Percentiles rank a stretch among this genome's conserved stretches.
phyloP scores from a whole-genome alignment of 1,284 basidiomycete genomes.

The Trametes versicolor region DNA sequence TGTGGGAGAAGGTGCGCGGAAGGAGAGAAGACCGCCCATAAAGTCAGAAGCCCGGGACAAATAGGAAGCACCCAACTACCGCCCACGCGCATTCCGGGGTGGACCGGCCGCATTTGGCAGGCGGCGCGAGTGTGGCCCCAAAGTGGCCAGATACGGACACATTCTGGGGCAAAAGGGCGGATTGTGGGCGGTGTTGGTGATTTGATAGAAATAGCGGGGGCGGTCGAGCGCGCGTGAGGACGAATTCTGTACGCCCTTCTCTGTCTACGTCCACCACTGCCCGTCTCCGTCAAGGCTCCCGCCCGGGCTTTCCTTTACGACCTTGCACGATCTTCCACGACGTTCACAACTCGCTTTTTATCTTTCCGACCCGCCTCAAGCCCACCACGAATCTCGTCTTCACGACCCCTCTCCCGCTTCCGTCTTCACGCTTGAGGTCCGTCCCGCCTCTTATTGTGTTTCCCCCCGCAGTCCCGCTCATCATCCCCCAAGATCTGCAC shows the following conservation, averaged over 20 bases:
- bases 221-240: slow-evolving; percentile 36
- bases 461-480: slow-evolving; percentile 25
- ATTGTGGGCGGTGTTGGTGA: slow-evolving; percentile 37
- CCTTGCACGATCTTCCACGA: slow-evolving; percentile 75
- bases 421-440: slow-evolving; percentile 45
- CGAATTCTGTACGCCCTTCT: slow-evolving; percentile 44
- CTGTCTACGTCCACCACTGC: slow-evolving; percentile 44
- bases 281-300: slow-evolving; percentile 37
- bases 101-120: slow-evolving; percentile 26
- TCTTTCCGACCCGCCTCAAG: slow-evolving; percentile 37
- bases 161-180: slow-evolving; percentile 30
- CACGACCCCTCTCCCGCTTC: slow-evolving; percentile 32
- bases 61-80: slow-evolving; percentile 6
- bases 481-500: slow-evolving; percentile 36
- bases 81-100: slow-evolving; percentile 3
- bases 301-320: slow-evolving; percentile 65
- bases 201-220: slow-evolving; percentile 41
- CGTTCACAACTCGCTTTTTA: slow-evolving; percentile 53
- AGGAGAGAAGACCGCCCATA: slow-evolving; percentile 16
- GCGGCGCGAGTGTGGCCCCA: slow-evolving; percentile 7
- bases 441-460: slow-evolving; percentile 22
- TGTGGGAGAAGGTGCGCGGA: slow-evolving; percentile 4
- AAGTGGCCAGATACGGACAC: slow-evolving; percentile 12
- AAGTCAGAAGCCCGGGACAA: slow-evolving; percentile 11
- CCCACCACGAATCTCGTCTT: slow-evolving; percentile 19